These are phyloP conservation scores for Metarhizium anisopliae DNA, from an alignment of 2,329 filamentous ascomycete genomes.

Conservation along the genomic window DNA sequence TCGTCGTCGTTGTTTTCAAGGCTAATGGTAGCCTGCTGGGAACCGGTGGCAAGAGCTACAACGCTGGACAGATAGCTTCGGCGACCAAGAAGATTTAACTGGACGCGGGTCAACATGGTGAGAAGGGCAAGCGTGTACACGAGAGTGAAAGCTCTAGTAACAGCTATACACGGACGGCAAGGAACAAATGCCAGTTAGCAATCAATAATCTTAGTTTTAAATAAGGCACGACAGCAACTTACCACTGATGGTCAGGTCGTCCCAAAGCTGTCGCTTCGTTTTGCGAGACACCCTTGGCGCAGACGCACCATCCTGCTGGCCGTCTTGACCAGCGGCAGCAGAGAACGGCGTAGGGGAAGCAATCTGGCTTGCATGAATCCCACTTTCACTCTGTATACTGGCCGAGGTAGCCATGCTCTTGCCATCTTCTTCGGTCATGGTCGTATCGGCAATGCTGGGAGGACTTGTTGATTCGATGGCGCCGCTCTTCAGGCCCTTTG, in stretches of 20 bases:
- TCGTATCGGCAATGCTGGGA: slow-evolving; percentile 57
- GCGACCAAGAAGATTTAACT: slow-evolving; percentile 92
- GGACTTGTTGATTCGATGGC: slow-evolving; percentile 40
- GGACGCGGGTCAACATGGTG: slow-evolving; percentile 85
- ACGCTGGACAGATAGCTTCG: slow-evolving; percentile 95
- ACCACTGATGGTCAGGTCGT: slow-evolving; percentile 95
- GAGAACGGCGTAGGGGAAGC: slow-evolving; percentile 42
- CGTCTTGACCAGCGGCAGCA: slow-evolving; percentile 23
- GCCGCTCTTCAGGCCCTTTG: slow-evolving; percentile 51
- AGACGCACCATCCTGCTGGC: slow-evolving; percentile 30
- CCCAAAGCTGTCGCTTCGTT: slow-evolving; percentile 91
- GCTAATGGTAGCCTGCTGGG: slow-evolving; percentile 67
- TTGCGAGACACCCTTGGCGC: slow-evolving; percentile 46
- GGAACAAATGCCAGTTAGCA: neutral
- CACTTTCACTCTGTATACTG: slow-evolving; percentile 73
- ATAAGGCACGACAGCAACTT: slow-evolving; percentile 24
- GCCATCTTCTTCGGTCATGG: slow-evolving; percentile 73
- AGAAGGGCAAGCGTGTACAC: slow-evolving; percentile 86
- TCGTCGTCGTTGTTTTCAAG: slow-evolving; percentile 93
- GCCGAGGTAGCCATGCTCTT: slow-evolving; percentile 50
- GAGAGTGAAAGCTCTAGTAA: slow-evolving; percentile 83
- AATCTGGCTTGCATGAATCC: slow-evolving; percentile 73
- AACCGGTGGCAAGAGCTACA: slow-evolving; percentile 75
- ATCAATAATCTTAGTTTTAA: neutral
- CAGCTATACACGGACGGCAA: slow-evolving; percentile 37